phyloP scores from a whole-genome alignment of 2,329 filamentous ascomycete genomes.

The Aurifilum marmelostoma region DNA sequence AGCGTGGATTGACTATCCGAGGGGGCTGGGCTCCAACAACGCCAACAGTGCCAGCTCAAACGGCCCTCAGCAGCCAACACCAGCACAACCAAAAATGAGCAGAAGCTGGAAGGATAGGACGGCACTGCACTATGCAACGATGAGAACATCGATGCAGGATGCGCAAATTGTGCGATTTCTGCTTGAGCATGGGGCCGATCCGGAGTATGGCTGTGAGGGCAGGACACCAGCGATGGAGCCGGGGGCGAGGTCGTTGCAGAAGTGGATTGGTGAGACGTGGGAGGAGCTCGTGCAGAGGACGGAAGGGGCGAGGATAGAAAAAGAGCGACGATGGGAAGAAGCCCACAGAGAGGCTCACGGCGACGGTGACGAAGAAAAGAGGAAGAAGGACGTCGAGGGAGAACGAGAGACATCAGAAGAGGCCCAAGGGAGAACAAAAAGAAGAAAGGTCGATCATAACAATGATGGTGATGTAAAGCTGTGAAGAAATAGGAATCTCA shows the following conservation, averaged over 20 bases:
- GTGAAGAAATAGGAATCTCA: background rate
- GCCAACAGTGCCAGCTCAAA: background rate
- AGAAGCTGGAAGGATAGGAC: constrained; percentile 12
- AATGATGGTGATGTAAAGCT: background rate
- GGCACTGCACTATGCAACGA: background rate
- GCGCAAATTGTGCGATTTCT: background rate
- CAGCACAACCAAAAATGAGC: too few relatives aligned
- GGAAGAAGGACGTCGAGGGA: background rate
- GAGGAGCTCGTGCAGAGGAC: background rate
- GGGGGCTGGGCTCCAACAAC: background rate
- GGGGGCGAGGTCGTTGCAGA: background rate
- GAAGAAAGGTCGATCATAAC: background rate
- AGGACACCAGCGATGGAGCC: background rate
- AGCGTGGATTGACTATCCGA: constrained; percentile 14
- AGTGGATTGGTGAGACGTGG: background rate
- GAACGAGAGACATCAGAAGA: background rate
- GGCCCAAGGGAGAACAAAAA: background rate
- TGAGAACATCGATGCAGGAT: background rate
- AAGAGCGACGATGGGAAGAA: background rate
- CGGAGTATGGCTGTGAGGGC: too few relatives aligned
- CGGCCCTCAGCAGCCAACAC: background rate
- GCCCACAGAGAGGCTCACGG: background rate
- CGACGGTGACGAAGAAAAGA: background rate
- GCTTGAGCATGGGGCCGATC: background rate
- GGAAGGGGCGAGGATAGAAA: background rate